A percentile compares a stretch with the other conserved stretches of the same genome.
These are phyloP conservation scores for Erucastrum elatum DNA, from an alignment of 345 rosid species.

Conservation along the genomic window DNA sequence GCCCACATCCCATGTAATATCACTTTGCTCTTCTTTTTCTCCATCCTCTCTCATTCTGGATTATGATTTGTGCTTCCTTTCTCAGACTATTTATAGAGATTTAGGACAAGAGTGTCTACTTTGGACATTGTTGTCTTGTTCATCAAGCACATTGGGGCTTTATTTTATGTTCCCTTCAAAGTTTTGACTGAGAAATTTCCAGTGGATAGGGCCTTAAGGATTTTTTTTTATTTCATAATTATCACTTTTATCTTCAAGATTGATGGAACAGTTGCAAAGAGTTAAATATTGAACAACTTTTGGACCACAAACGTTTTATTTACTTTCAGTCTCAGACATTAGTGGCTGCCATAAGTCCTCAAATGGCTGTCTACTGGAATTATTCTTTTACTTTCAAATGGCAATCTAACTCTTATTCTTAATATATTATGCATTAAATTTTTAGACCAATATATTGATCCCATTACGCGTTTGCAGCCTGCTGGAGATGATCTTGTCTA, in stretches of 20 bases:
- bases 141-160: neutral
- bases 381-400: neutral
- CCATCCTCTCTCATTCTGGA: slow-evolving; percentile 13
- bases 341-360: neutral
- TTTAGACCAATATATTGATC: slow-evolving; percentile 19
- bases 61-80: neutral
- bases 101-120: neutral
- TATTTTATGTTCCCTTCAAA: slow-evolving; percentile 8
- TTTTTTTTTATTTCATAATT: no score
- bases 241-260: slow-evolving; percentile 1
- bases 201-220: neutral
- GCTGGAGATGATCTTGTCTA: slow-evolving; percentile 25
- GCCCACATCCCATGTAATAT: slow-evolving; percentile 42
- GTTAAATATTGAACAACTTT: neutral
- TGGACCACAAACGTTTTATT: neutral
- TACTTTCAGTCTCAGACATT: neutral
- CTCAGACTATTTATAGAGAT: neutral
- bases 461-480: slow-evolving; percentile 19
- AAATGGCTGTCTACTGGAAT: neutral
- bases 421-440: neutral
- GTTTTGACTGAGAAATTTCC: neutral
- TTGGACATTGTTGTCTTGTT: slow-evolving; percentile 1
- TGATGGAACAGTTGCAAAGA: slow-evolving; percentile 1
- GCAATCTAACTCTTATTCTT: neutral
- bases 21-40: slow-evolving; percentile 26